Percentiles rank a stretch among this genome's conserved stretches.
phyloP scores from a whole-genome alignment of 768 basidiomycete species.

The Russula griseocarnosa region DNA sequence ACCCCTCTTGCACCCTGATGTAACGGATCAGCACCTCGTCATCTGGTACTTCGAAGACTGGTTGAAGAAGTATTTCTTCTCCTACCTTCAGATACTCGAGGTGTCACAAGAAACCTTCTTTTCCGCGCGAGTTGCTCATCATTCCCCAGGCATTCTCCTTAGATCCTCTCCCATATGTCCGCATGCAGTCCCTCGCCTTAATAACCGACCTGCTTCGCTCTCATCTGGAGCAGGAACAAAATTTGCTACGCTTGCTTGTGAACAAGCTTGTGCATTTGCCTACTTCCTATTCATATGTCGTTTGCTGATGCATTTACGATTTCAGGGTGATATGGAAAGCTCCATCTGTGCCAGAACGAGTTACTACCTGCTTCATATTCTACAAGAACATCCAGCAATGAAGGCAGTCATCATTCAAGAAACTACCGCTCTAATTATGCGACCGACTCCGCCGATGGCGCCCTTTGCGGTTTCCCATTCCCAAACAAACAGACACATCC shows the following conservation, averaged over 20 bases:
- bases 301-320: conserved; percentile 3
- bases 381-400: conserved; percentile 92
- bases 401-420: conserved; percentile 86
- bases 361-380: conserved; percentile 85
- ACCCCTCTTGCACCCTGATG: conserved; percentile 56
- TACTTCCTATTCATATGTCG: background rate
- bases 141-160: conserved; percentile 61
- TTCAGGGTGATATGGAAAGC: conserved; percentile 84
- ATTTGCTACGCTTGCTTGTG: conserved; percentile 83
- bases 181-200: conserved; percentile 37
- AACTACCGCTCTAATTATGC: conserved; percentile 72
- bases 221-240: conserved; percentile 97
- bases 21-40: conserved; percentile 69
- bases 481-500: conserved; percentile 44
- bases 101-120: conserved; percentile 38
- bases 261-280: conserved; percentile 76
- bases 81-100: conserved; percentile 85
- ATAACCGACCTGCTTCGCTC: conserved; percentile 77
- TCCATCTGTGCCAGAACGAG: conserved; percentile 76
- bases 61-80: conserved; percentile 96
- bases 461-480: conserved; percentile 20
- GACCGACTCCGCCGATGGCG: conserved; percentile 45
- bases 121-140: background rate
- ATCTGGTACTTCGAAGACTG: conserved; percentile 95
- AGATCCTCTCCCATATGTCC: conserved; percentile 43